These are phyloP conservation scores for Brasilioporus rufonigricans DNA, from an alignment of 768 basidiomycete genomes.

Conservation along the genomic window DNA sequence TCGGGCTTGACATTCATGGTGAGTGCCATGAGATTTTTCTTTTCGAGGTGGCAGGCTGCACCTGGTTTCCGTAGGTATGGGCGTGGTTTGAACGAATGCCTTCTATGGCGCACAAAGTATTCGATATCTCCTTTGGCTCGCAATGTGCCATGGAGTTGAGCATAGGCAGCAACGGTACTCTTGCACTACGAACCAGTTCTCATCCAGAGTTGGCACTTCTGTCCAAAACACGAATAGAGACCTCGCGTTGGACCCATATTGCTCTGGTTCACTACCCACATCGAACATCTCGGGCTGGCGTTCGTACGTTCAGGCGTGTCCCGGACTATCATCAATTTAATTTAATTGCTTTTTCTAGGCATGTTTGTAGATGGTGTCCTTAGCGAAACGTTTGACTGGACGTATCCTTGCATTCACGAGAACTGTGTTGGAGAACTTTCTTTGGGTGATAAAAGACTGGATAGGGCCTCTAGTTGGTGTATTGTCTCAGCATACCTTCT, in stretches of 20 bases:
- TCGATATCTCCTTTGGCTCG: conserved; percentile 34
- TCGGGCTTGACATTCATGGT: conserved; percentile 78
- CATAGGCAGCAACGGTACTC: conserved; percentile 53
- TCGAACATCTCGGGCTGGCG: conserved; percentile 49
- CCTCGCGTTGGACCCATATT: conserved; percentile 71
- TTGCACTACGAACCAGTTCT: conserved; percentile 46
- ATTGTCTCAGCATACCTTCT: conserved; percentile 65
- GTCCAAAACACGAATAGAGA: conserved; percentile 45
- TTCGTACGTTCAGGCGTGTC: conserved; percentile 46
- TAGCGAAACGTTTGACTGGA: conserved; percentile 58
- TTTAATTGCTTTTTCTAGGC: conserved; percentile 40
- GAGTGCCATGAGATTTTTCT: neutral
- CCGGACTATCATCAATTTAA: neutral
- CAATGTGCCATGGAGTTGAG: conserved; percentile 41
- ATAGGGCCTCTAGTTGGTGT: conserved; percentile 52
- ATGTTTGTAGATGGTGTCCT: conserved; percentile 74
- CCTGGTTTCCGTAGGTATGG: conserved; percentile 39
- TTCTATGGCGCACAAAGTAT: conserved; percentile 32
- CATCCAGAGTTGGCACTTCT: conserved; percentile 42
- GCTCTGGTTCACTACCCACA: conserved; percentile 64
- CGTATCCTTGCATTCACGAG: conserved; percentile 56
- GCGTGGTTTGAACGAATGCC: conserved; percentile 46
- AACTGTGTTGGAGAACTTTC: conserved; percentile 40
- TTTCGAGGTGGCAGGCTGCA: neutral
- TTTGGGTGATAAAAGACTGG: conserved; percentile 52